phyloP scores from a whole-genome alignment of 768 basidiomycete species.

The Podaxis pistillaris region DNA sequence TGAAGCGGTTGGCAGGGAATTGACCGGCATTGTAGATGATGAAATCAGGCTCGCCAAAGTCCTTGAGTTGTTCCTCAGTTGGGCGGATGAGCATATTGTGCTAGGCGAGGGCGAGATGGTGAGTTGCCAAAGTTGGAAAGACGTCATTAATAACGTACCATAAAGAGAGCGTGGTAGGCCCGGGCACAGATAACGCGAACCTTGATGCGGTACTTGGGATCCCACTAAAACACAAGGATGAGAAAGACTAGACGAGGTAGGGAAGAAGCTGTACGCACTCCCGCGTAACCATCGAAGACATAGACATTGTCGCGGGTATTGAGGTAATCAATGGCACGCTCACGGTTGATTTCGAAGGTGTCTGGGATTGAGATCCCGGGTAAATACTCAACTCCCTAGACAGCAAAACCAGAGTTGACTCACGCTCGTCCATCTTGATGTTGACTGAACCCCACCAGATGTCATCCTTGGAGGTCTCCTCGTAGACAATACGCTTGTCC shows the following conservation, averaged over 20 bases:
- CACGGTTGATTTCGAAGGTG: conserved; percentile 99
- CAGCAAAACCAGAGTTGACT: conserved; percentile 26
- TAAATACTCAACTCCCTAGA: conserved; percentile 6
- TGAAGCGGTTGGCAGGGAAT: conserved; percentile 99
- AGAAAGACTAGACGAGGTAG: conserved; percentile 7
- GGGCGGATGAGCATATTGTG: conserved; percentile 99
- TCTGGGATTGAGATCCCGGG: conserved; percentile 40
- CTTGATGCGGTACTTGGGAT: conserved; percentile 99
- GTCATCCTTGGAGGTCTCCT: conserved; percentile 93
- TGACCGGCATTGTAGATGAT: conserved; percentile 99
- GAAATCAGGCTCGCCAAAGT: conserved; percentile 98
- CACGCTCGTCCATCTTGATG: conserved; percentile 97
- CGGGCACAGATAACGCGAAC: conserved; percentile 98
- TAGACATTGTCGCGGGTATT: conserved; percentile 99
- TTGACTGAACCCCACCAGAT: conserved; percentile 99
- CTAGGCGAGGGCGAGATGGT: conserved; percentile 36
- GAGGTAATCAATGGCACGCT: conserved; percentile 97
- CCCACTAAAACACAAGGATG: conserved; percentile 60
- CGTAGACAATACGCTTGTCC: conserved; percentile 99
- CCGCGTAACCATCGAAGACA: conserved; percentile 94
- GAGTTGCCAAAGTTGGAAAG: conserved; percentile 19
- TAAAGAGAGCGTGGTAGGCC: conserved; percentile 98
- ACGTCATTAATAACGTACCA: conserved; percentile 57
- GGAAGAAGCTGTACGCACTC: conserved; percentile 44
- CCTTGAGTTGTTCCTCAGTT: conserved; percentile 87